These are phyloP conservation scores for Penicillium sp. DNA, from an alignment of 2,329 filamentous ascomycete genomes.

Conservation along the genomic window DNA sequence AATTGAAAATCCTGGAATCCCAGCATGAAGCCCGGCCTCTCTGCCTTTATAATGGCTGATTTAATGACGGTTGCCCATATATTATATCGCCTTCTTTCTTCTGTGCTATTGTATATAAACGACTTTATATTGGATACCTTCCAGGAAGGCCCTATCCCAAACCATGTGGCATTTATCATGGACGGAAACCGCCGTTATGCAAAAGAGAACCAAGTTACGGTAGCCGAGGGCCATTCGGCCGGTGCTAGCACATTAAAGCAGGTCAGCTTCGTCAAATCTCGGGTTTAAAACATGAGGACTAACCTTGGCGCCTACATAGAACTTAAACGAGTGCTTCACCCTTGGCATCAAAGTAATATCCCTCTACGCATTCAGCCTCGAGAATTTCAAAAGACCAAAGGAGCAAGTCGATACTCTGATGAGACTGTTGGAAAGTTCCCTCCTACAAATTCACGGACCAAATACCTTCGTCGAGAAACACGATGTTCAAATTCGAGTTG, in stretches of 20 bases:
- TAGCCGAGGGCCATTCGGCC: background rate
- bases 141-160: slow-evolving; percentile 10
- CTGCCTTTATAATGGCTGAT: background rate
- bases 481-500: background rate
- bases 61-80: background rate
- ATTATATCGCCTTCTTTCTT: background rate
- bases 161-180: slow-evolving; percentile 15
- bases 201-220: background rate
- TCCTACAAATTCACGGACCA: background rate
- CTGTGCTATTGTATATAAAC: background rate
- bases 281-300: too few relatives aligned
- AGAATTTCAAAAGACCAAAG: slow-evolving; percentile 14
- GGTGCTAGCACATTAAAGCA: background rate
- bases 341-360: slow-evolving; percentile 6
- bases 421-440: background rate
- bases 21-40: background rate
- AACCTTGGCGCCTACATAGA: background rate
- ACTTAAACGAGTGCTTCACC: background rate
- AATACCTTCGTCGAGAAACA: background rate
- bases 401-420: slow-evolving; percentile 9
- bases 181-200: slow-evolving; percentile 18
- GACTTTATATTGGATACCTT: background rate
- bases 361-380: slow-evolving; percentile 16
- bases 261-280: background rate
- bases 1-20: background rate